Base-by-base conservation (phyloP, 306 rosid genomes). In the Prinsepia uniflora region DNA sequence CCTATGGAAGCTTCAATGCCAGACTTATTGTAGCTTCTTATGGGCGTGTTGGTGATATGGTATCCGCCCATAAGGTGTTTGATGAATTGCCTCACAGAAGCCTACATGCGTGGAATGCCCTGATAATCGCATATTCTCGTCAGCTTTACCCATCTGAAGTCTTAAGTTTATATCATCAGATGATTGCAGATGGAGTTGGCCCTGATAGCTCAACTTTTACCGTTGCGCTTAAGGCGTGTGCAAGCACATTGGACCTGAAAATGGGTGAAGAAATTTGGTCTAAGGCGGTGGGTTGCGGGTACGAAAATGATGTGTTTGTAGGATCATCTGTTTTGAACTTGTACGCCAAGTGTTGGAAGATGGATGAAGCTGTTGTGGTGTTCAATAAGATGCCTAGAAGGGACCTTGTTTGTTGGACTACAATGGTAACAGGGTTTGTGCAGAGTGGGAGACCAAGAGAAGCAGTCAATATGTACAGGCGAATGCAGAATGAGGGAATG, bases 381-480 rank as follows among this genome's bases (percentile, higher is more conserved):
- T 85, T 82, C 9, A 58, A 78, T 47, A 78, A 18, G 62, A 59
- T 85, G 83, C 77, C 57, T 2, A 77, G 67, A 36, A 85, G 70
- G 74, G 89, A 85, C 78, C 43, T 82, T 36, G 81, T 85, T 60
- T 85, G 86, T 67, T 80, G 87, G 79, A 85, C 83, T 14, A 72
- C 83, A 7, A 78, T 85, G 80, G 39, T 82, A 22, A 74, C 79
- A 1, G 87, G 89, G 65, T 75, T 72, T 72, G 75, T 68, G 45
- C 74, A 66, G 67, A 74, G 85, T 77, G 81, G 81, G 49, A 63
- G 46, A 67, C 76, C 83, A 22, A 57, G 68, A 20, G 81, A 85
- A 49, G 87, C 87, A 2, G 55, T 85, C 80, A 80, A 68, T 30
- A 52, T 75, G n/a, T 80, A 72, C 18, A 59, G 75, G 63, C 47